phyloP scores from a whole-genome alignment of 2,329 filamentous ascomycete species.

The Colletotrichum lini region DNA sequence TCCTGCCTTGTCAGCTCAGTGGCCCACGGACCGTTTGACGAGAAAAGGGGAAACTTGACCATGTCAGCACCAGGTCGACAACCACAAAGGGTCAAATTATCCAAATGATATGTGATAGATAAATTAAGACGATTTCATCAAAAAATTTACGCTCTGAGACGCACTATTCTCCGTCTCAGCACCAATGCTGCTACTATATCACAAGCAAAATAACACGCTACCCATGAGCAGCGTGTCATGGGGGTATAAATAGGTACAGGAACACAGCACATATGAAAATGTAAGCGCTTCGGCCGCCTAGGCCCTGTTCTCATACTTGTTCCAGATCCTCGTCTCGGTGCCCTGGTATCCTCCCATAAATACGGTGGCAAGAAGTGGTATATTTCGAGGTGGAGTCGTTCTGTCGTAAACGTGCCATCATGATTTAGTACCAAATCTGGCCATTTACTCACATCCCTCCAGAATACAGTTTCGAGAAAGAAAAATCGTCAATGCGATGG shows the following conservation, averaged over 20 bases:
- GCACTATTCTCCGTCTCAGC: constrained; percentile 9
- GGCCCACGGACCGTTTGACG: constrained; percentile 2
- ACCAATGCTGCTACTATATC: constrained; percentile 24
- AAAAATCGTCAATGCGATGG: not conserved
- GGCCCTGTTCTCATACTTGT: constrained; percentile 1
- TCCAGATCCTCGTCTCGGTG: constrained; percentile 17
- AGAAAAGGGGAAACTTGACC: not conserved
- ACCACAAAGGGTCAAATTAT: no score
- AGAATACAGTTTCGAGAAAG: not conserved
- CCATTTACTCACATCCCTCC: not conserved
- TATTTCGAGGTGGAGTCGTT: constrained; percentile 21
- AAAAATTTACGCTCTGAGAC: constrained; percentile 24
- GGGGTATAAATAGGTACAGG: constrained; percentile 42
- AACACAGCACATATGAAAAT: constrained; percentile 25
- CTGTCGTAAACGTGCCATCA: constrained; percentile 8
- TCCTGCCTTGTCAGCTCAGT: not conserved
- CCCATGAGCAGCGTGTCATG: constrained; percentile 4
- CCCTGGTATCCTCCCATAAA: constrained; percentile 12
- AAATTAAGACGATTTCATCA: not conserved
- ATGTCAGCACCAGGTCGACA: not conserved
- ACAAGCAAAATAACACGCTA: constrained; percentile 16
- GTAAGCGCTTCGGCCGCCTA: not conserved
- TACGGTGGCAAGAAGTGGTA: constrained; percentile 35
- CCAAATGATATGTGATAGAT: not conserved
- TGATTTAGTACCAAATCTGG: no score